Conservation (phyloP, 768 basidiomycete species). For the Amanita fuliginea region DNA sequence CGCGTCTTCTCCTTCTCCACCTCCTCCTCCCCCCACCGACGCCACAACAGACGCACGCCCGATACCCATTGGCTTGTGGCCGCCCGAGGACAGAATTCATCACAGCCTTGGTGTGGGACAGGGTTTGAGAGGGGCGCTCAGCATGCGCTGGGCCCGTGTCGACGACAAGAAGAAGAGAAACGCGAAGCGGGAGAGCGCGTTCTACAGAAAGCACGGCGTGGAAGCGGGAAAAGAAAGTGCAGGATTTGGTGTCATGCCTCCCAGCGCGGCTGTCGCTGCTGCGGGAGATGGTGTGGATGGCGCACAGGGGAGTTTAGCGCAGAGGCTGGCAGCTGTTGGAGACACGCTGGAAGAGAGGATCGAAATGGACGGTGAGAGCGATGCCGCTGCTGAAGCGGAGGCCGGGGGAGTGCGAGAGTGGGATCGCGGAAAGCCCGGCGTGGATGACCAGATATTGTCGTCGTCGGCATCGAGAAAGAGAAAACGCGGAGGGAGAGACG, state of each 20-base stretch:
- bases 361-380: slow-evolving; percentile 10
- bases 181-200: slow-evolving; percentile 61
- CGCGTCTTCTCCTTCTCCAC: neutral
- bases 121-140: slow-evolving; percentile 53
- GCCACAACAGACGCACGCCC: slow-evolving; percentile 46
- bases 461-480: neutral
- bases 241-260: neutral
- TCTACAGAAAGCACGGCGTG: slow-evolving; percentile 66
- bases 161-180: slow-evolving; percentile 74
- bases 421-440: slow-evolving; percentile 5
- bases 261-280: neutral
- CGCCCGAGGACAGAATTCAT: slow-evolving; percentile 68
- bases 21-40: no score
- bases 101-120: slow-evolving; percentile 59
- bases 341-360: slow-evolving; percentile 5
- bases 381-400: neutral
- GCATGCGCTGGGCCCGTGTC: slow-evolving; percentile 65
- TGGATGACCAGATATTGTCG: neutral
- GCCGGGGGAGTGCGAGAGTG: neutral
- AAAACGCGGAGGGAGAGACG: slow-evolving; percentile 25
- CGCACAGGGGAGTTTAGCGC: neutral
- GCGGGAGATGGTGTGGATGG: neutral
- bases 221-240: slow-evolving; percentile 6
- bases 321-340: neutral
- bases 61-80: slow-evolving; percentile 68